phyloP scores from a whole-genome alignment of 192 early-diverging fungal species.

The Backusella luteola region DNA sequence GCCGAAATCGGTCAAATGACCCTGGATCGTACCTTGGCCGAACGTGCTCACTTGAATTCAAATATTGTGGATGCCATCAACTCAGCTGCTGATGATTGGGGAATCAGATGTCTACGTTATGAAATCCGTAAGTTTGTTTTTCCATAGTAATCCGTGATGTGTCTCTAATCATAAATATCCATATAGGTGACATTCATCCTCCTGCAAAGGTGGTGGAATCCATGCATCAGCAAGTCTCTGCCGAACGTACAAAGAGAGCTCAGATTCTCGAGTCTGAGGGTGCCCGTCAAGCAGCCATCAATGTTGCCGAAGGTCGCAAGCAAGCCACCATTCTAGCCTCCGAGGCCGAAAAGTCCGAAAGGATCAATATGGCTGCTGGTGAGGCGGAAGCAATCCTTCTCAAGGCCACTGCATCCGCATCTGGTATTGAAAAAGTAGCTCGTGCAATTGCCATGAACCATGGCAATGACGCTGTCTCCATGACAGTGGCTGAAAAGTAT shows the following conservation, averaged over 20 bases:
- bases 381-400: conserved; percentile 89
- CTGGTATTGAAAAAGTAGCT: conserved; percentile 80
- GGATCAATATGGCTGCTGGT: conserved; percentile 89
- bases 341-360: conserved; percentile 86
- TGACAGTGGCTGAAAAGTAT: conserved; percentile 95
- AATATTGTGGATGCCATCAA: conserved; percentile 97
- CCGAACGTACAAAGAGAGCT: conserved; percentile 93
- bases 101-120: conserved; percentile 93
- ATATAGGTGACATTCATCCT: conserved; percentile 82
- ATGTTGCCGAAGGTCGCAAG: conserved; percentile 94
- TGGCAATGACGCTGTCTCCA: conserved; percentile 82
- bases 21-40: conserved; percentile 90
- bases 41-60: conserved; percentile 88
- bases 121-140: conserved; percentile 66
- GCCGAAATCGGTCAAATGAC: conserved; percentile 99
- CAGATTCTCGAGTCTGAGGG: conserved; percentile 90
- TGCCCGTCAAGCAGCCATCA: conserved; percentile 90
- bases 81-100: conserved; percentile 90
- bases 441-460: conserved; percentile 63
- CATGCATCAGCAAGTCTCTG: conserved; percentile 98
- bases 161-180: not conserved
- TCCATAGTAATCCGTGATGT: no score
- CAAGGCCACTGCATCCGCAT: conserved; percentile 78
- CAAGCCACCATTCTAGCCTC: conserved; percentile 91
- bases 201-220: conserved; percentile 91